A percentile compares a stretch with the other conserved stretches of the same genome.
phyloP scores from a whole-genome alignment of 257 asterid species.

The Anisodus acutangulus region DNA sequence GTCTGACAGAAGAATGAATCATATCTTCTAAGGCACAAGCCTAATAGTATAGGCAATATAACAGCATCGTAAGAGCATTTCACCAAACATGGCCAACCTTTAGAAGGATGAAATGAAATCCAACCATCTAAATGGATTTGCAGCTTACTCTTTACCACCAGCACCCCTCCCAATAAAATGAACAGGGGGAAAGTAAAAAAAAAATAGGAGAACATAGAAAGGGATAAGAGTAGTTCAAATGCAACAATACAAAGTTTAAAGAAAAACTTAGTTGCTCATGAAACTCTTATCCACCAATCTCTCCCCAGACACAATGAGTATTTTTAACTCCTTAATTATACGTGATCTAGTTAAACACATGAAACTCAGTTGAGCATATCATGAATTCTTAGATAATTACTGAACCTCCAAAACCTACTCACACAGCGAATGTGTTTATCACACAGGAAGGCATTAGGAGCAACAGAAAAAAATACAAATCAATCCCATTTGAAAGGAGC shows the following conservation, averaged over 20 bases:
- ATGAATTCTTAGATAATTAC: neutral
- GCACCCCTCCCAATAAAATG: neutral
- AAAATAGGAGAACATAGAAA: neutral
- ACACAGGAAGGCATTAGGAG: neutral
- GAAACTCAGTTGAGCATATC: slow-evolving; percentile 19
- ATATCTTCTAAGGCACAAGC: neutral
- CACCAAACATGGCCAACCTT: slow-evolving; percentile 10
- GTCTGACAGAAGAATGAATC: neutral
- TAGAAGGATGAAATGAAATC: slow-evolving; percentile 19
- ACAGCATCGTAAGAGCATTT: neutral
- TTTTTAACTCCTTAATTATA: neutral
- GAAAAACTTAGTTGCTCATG: neutral
- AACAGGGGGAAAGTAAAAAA: neutral
- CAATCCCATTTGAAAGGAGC: neutral
- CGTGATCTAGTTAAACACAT: neutral
- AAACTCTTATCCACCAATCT: neutral
- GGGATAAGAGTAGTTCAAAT: neutral
- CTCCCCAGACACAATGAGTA: neutral
- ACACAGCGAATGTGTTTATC: slow-evolving; percentile 6
- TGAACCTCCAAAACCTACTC: neutral
- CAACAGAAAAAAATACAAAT: neutral
- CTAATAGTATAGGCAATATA: neutral
- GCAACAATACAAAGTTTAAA: neutral
- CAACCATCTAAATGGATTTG: neutral
- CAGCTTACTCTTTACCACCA: slow-evolving; percentile 3